Conservation (phyloP, 1,139 yeast species). For the Taiozyma onychis region DNA sequence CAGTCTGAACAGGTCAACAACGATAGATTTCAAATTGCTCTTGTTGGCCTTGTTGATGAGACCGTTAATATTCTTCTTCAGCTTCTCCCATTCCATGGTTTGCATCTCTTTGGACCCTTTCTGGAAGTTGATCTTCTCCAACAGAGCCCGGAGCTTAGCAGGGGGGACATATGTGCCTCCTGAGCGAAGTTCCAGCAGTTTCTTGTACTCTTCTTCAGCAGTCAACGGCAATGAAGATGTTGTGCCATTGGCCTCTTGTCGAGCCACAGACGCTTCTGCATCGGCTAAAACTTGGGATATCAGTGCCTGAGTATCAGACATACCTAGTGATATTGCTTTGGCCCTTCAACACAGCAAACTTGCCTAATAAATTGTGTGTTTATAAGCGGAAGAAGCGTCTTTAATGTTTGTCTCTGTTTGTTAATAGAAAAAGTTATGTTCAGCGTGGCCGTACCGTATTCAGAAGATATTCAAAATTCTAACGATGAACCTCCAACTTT, state of each 20-base stretch:
- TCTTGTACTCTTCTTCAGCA: slow-evolving; percentile 32
- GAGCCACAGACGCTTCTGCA: not conserved
- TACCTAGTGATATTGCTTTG: not conserved
- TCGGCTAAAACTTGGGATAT: not conserved
- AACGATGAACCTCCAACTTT: not conserved
- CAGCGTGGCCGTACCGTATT: not conserved
- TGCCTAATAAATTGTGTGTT: not conserved
- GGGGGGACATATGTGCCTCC: slow-evolving; percentile 51
- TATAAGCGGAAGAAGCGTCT: not conserved
- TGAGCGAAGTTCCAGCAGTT: slow-evolving; percentile 34
- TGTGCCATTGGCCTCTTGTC: not conserved
- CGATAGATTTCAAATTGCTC: slow-evolving; percentile 43
- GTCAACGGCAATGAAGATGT: slow-evolving; percentile 11
- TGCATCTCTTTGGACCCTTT: slow-evolving; percentile 37
- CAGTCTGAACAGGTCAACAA: slow-evolving; percentile 43
- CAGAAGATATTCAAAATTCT: not conserved
- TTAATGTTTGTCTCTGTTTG: not conserved
- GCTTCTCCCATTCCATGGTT: slow-evolving; percentile 46
- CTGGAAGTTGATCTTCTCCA: slow-evolving; percentile 31
- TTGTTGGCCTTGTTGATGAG: slow-evolving; percentile 40
- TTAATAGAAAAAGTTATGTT: not conserved
- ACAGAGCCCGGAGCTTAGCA: slow-evolving; percentile 39
- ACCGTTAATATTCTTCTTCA: slow-evolving; percentile 43
- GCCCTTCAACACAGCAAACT: not conserved
- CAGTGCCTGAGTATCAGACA: not conserved